phyloP scores from a whole-genome alignment of 768 basidiomycete species.

The Pleurotus sapidus region DNA sequence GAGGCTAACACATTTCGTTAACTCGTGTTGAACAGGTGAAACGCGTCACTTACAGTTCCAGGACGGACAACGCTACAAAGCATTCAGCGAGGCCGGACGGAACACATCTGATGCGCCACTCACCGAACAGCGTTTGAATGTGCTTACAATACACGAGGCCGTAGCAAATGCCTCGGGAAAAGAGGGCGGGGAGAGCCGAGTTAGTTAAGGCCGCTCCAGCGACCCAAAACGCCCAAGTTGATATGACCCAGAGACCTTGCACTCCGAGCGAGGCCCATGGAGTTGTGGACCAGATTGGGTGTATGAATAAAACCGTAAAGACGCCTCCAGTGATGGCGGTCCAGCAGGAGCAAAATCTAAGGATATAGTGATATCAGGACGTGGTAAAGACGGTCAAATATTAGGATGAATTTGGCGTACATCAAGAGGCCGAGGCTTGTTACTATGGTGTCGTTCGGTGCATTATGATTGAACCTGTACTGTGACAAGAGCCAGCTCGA shows the following conservation, averaged over 20 bases:
- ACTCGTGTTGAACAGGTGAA: slow-evolving; percentile 9
- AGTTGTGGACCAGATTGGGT: slow-evolving; percentile 53
- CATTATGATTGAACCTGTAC: slow-evolving; percentile 49
- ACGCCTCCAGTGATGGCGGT: slow-evolving; percentile 50
- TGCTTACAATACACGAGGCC: slow-evolving; percentile 53
- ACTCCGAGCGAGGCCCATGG: slow-evolving; percentile 55
- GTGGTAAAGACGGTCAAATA: neutral
- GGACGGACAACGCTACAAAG: slow-evolving; percentile 40
- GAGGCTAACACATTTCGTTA: slow-evolving; percentile 27
- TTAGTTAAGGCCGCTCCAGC: slow-evolving; percentile 52
- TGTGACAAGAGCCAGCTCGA: slow-evolving; percentile 60
- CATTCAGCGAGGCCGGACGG: slow-evolving; percentile 1
- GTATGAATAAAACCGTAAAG: slow-evolving; percentile 57
- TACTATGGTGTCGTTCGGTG: slow-evolving; percentile 42
- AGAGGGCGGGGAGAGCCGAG: slow-evolving; percentile 41
- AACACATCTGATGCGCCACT: slow-evolving; percentile 10
- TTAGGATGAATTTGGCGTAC: slow-evolving; percentile 28
- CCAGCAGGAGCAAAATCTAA: slow-evolving; percentile 61
- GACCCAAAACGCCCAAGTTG: slow-evolving; percentile 63
- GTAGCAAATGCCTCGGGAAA: slow-evolving; percentile 38
- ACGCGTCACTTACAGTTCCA: slow-evolving; percentile 43
- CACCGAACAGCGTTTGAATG: slow-evolving; percentile 53
- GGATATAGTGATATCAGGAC: slow-evolving; percentile 3
- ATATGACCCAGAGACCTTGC: slow-evolving; percentile 55
- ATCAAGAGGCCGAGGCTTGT: slow-evolving; percentile 44